Base-by-base conservation (phyloP, 805 yeast genomes). In the Candida boidinii region DNA sequence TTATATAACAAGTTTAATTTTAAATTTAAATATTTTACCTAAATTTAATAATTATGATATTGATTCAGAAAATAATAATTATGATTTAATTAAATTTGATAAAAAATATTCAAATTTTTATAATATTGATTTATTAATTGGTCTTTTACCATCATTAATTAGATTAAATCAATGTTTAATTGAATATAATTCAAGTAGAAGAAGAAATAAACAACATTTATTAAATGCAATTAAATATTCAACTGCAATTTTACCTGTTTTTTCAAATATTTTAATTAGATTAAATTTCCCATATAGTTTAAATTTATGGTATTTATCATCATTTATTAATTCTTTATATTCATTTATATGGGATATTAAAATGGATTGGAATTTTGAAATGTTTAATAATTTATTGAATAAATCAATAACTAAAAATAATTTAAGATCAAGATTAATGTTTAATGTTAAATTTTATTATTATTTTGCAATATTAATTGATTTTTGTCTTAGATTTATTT, bases 271-370 rank as follows among this genome's bases (percentile, higher is more conserved):
- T 13, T 33, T 53, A 16, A 42, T 48, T 21, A 50, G 57, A 35
- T 23, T 38, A 4, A 46, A 46, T 47, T 26, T 57, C 49, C 23
- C 45, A 1, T 30, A 41, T 16, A 36, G 47, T 5, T 55, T 65
- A 36, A 31, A 43, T 2, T 51, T 62, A 46, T 72, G 77, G 78
- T 64, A 62, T 34, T 26, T 64, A 2, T 48, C 56, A 5, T 58
- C 66, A 4, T 48, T 78, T 1, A 46, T 82, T 26, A 86, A 83
- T 51, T 81, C 97, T 0, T 46, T 73, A 0, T 92, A 82, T 53
- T 71, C 94, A 12, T 82, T 85, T 39, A 60, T 74, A 35, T 92
- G 99, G 99, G 99, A 92, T 54, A 56, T 90, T 10, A 69, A 70
- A 31, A 74, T 75, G 68, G 99, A 92, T 60, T 92, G 98, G 98